Percentiles rank a stretch among this genome's conserved stretches.
Conservation (phyloP, 2,329 filamentous ascomycete genomes). For the Pseudovirgaria hyperparasitica region DNA sequence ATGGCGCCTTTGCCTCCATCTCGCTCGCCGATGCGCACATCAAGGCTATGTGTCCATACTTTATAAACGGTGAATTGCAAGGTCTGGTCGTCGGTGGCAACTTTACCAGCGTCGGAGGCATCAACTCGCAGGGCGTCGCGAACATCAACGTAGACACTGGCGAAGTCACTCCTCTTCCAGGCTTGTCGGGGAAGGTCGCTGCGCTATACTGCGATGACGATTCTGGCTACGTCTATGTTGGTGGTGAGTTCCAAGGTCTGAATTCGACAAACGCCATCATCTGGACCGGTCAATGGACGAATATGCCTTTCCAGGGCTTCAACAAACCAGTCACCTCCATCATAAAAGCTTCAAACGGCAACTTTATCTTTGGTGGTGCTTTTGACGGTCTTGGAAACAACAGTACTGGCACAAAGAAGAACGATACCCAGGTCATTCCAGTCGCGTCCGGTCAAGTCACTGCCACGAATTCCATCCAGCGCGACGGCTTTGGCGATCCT, state of each 20-base stretch:
- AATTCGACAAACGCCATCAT: slow-evolving; percentile 85
- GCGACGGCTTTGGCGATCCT: slow-evolving; percentile 58
- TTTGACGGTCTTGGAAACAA: slow-evolving; percentile 90
- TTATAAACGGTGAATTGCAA: slow-evolving; percentile 52
- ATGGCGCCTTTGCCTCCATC: slow-evolving; percentile 67
- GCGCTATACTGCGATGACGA: slow-evolving; percentile 70
- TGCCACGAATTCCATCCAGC: slow-evolving; percentile 48
- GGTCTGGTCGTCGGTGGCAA: slow-evolving; percentile 83
- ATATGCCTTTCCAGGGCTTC: slow-evolving; percentile 83
- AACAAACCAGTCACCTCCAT: slow-evolving; percentile 88
- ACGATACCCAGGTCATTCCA: slow-evolving; percentile 71
- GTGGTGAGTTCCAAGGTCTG: slow-evolving; percentile 66
- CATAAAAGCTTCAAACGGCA: slow-evolving; percentile 61
- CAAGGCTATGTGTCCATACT: slow-evolving; percentile 73
- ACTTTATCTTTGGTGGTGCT: slow-evolving; percentile 82
- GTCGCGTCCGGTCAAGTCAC: slow-evolving; percentile 65
- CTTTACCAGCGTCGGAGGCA: slow-evolving; percentile 77
- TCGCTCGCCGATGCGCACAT: slow-evolving; percentile 74
- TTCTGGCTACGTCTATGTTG: slow-evolving; percentile 74
- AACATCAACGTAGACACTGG: slow-evolving; percentile 64
- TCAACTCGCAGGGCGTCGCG: slow-evolving; percentile 64
- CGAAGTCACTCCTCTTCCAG: slow-evolving; percentile 59
- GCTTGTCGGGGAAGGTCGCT: slow-evolving; percentile 71
- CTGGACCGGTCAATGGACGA: slow-evolving; percentile 61
- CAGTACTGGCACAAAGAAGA: slow-evolving; percentile 51